phyloP scores from a whole-genome alignment of 2,329 filamentous ascomycete species.

The Cladosporium velox region DNA sequence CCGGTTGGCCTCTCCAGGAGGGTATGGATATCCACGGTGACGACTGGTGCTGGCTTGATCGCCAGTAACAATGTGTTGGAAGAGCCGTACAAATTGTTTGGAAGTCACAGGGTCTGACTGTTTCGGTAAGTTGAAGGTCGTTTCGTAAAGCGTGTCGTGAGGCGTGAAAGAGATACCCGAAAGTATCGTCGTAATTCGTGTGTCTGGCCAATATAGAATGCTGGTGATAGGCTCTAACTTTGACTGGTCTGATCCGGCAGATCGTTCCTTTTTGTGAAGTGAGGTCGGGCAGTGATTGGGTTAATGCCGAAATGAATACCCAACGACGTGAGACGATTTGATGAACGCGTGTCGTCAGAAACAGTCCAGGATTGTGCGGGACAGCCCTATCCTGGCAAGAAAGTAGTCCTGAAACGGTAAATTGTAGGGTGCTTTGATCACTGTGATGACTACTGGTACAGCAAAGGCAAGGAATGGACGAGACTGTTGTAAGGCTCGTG shows the following conservation, averaged over 20 bases:
- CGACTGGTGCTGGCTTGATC: conserved; percentile 51
- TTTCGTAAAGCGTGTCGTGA: conserved; percentile 10
- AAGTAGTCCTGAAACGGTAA: conserved; percentile 18
- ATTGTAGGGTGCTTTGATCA: conserved; percentile 15
- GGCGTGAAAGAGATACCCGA: background rate
- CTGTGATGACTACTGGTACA: conserved; percentile 3
- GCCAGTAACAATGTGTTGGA: conserved; percentile 41
- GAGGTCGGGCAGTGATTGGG: conserved; percentile 11
- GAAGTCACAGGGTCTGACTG: background rate
- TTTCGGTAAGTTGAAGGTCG: background rate
- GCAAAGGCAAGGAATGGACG: conserved; percentile 16
- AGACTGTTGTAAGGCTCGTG: conserved; percentile 20
- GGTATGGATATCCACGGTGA: conserved; percentile 92
- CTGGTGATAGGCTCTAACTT: conserved; percentile 8
- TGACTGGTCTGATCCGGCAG: conserved; percentile 14
- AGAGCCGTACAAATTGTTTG: background rate
- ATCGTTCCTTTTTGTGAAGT: conserved; percentile 12
- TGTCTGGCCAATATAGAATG: background rate
- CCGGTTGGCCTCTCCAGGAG: conserved; percentile 77
- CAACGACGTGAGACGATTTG: conserved; percentile 21
- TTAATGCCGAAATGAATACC: conserved; percentile 17
- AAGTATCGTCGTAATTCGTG: conserved; percentile 3
- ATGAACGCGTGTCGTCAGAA: conserved; percentile 22
- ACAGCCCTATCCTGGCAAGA: conserved; percentile 20
- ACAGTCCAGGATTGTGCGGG: conserved; percentile 19